Evolutionary conservation across 768 basidiomycete species (phyloP).

Genomic region (Agaricus subrufescens): DNA sequence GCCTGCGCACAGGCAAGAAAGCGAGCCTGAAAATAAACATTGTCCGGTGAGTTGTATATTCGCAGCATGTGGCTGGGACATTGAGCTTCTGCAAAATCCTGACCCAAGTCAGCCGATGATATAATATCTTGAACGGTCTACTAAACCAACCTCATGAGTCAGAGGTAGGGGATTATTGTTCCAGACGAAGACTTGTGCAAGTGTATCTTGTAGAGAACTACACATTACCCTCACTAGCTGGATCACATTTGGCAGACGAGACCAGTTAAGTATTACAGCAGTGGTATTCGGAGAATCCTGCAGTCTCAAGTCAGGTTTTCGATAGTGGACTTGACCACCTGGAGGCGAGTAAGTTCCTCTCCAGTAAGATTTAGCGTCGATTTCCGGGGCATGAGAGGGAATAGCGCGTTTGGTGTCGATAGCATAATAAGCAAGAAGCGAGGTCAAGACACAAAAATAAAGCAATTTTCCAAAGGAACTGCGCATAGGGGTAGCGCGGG

Average conservation of each 20-base stretch:
- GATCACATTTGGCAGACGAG: conserved; percentile 55
- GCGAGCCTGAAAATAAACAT: conserved; percentile 59
- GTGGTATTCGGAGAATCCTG: conserved; percentile 37
- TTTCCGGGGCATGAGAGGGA: not conserved
- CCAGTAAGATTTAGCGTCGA: not conserved
- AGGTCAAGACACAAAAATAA: not conserved
- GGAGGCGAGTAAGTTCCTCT: conserved; percentile 5
- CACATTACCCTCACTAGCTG: conserved; percentile 52
- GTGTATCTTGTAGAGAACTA: conserved; percentile 36
- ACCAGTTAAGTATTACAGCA: conserved; percentile 65
- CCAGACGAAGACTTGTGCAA: conserved; percentile 53
- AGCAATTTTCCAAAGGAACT: not conserved
- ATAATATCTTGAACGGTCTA: not conserved
- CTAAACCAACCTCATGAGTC: conserved; percentile 33
- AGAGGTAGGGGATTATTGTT: conserved; percentile 52
- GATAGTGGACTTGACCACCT: conserved; percentile 2
- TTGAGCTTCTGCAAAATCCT: conserved; percentile 37
- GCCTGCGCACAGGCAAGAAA: conserved; percentile 52
- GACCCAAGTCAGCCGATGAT: not conserved
- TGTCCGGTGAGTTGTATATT: conserved; percentile 53
- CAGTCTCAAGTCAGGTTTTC: not conserved
- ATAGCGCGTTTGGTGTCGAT: not conserved
- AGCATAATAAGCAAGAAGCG: conserved; percentile 1
- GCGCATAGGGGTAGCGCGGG: not conserved
- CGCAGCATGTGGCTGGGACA: conserved; percentile 41